Percentiles rank a stretch among this genome's conserved stretches.
These are phyloP conservation scores for Artemisia tridentata DNA, from an alignment of 129 eudicot genomes.

Conservation along the genomic window DNA sequence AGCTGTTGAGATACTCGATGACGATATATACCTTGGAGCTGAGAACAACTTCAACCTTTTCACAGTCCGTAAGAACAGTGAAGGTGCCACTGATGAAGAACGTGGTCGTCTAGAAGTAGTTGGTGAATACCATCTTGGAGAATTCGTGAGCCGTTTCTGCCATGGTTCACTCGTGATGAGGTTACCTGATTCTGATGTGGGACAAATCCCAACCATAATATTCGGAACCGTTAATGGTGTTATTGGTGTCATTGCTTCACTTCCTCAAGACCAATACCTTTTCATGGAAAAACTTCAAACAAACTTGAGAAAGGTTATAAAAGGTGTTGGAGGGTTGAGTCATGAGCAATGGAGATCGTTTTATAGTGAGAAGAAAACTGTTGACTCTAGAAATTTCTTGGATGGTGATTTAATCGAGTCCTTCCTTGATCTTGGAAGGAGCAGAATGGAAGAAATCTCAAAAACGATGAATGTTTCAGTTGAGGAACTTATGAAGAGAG, in stretches of 20 bases:
- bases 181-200: conserved; percentile 84
- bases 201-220: conserved; percentile 79
- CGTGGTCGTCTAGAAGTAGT: conserved; percentile 92
- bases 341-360: conserved; percentile 98
- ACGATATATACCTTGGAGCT: conserved; percentile 87
- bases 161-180: conserved; percentile 98
- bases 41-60: conserved; percentile 88
- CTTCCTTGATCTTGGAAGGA: conserved; percentile 79
- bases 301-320: conserved; percentile 77
- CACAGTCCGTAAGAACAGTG: conserved; percentile 92
- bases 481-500: conserved; percentile 95
- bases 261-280: conserved; percentile 74
- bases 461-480: conserved; percentile 72
- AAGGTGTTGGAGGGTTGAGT: conserved; percentile 93
- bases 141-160: conserved; percentile 79
- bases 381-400: conserved; percentile 73
- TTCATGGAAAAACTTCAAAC: conserved; percentile 85
- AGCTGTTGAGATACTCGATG: conserved; percentile 91
- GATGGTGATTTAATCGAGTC: conserved; percentile 97
- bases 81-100: conserved; percentile 98
- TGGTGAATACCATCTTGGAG: conserved; percentile 96
- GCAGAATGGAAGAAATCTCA: conserved; percentile 77
- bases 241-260: conserved; percentile 92
- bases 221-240: conserved; percentile 95
- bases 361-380: conserved; percentile 90